These are phyloP conservation scores for Zea luxurians DNA, from an alignment of 176 grass and related monocot genomes.

Conservation along the genomic window DNA sequence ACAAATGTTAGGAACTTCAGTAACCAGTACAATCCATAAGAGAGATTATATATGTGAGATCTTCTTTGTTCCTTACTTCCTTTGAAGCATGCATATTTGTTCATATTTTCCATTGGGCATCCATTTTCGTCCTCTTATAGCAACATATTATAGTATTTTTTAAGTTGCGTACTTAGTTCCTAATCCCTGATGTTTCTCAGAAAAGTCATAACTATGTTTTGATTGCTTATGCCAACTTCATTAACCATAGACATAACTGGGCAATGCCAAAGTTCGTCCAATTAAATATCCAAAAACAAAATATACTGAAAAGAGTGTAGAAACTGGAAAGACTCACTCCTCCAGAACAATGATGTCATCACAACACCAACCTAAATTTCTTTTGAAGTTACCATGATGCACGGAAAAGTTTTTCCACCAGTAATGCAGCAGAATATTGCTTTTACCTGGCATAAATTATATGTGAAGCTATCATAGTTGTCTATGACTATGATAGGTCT, in stretches of 20 bases:
- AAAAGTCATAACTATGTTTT: neutral
- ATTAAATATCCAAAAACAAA: neutral
- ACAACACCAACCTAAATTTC: conserved; percentile 41
- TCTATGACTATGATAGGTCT: conserved; percentile 76
- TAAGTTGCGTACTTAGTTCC: neutral
- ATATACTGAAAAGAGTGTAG: neutral
- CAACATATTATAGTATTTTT: neutral
- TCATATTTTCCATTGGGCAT: neutral
- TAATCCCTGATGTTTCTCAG: neutral
- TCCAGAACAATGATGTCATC: conserved; percentile 19
- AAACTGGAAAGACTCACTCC: neutral
- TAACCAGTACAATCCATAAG: neutral
- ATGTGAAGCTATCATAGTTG: conserved; percentile 88
- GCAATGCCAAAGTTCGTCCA: neutral
- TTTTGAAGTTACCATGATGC: conserved; percentile 54
- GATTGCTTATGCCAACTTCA: neutral
- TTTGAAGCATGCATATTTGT: conserved; percentile 1
- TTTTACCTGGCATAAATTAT: conserved; percentile 88
- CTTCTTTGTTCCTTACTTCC: neutral
- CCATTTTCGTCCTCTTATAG: neutral
- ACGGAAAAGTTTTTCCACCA: neutral
- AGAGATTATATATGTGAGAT: neutral
- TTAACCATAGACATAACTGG: neutral
- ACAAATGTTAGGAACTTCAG: conserved; percentile 3
- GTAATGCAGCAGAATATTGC: conserved; percentile 1